phyloP scores from a whole-genome alignment of 139 green algal genomes.

The Coccomyxa sp. region DNA sequence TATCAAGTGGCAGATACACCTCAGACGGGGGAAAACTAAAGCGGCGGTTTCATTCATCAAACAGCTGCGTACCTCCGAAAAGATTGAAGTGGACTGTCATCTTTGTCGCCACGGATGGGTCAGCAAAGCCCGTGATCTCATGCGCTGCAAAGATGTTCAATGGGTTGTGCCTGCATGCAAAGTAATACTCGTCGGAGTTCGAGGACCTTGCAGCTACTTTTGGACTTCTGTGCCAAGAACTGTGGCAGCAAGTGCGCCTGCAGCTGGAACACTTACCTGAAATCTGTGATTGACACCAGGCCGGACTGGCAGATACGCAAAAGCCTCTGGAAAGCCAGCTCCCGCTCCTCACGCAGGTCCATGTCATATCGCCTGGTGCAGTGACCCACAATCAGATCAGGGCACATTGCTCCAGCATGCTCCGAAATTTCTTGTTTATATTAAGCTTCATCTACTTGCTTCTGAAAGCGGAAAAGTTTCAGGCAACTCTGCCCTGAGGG shows the following conservation, averaged over 20 bases:
- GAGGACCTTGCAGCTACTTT: background rate
- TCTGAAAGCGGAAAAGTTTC: background rate
- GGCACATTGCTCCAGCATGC: background rate
- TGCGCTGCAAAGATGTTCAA: constrained; percentile 87
- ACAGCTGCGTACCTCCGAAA: constrained; percentile 48
- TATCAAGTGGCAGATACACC: no score
- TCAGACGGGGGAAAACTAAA: no score
- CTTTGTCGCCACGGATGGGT: constrained; percentile 83
- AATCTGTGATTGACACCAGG: constrained; percentile 73
- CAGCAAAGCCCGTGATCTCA: constrained; percentile 67
- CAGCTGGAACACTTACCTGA: constrained; percentile 17
- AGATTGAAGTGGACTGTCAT: constrained; percentile 90
- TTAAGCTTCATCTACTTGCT: background rate
- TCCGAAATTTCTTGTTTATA: background rate
- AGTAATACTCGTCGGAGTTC: no score
- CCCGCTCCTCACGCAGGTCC: constrained; percentile 69
- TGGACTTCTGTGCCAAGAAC: background rate
- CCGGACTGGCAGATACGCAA: constrained; percentile 64
- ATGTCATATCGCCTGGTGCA: constrained; percentile 60
- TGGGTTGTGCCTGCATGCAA: constrained; percentile 47
- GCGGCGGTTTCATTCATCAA: no score
- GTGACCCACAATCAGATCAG: background rate
- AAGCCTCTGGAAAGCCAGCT: constrained; percentile 77
- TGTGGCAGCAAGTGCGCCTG: background rate
- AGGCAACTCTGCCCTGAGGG: background rate